Conservation (phyloP, 176 grass and related monocot species). For the Phragmites australis region DNA sequence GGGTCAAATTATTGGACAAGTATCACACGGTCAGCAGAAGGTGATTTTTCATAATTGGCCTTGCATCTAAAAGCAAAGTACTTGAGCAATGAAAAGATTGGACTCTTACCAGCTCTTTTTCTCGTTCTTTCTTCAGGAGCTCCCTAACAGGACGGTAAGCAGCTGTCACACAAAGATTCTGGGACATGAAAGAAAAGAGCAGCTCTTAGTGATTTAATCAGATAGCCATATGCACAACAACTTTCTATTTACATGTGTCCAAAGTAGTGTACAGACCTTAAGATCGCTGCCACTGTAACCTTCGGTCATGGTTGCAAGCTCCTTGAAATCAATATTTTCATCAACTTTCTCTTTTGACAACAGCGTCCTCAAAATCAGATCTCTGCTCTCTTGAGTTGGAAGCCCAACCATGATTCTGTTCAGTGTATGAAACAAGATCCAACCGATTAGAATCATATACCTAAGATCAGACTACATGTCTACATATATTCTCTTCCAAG, state of each 20-base stretch:
- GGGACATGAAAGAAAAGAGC: background rate
- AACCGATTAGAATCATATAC: conserved; percentile 9
- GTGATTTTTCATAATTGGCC: background rate
- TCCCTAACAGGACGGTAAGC: conserved; percentile 93
- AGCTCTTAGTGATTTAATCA: background rate
- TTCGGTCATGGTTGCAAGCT: conserved; percentile 82
- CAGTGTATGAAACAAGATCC: conserved; percentile 19
- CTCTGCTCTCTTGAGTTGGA: conserved; percentile 81
- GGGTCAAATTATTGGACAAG: background rate
- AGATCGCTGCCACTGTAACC: conserved; percentile 97
- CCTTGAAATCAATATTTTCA: conserved; percentile 70
- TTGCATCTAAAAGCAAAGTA: background rate
- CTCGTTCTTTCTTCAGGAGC: conserved; percentile 80
- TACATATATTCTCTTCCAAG: background rate
- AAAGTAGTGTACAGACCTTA: conserved; percentile 59
- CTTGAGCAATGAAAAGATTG: background rate
- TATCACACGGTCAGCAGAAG: background rate
- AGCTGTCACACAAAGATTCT: conserved; percentile 92
- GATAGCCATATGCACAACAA: background rate
- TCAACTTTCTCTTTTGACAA: conserved; percentile 80
- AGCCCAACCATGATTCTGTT: conserved; percentile 96
- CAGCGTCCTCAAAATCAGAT: conserved; percentile 76
- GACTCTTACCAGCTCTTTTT: conserved; percentile 67
- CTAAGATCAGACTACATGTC: background rate
- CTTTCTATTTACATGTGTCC: background rate